Conservation (phyloP, 2,329 filamentous ascomycete species). For the Colletotrichum australisinense region DNA sequence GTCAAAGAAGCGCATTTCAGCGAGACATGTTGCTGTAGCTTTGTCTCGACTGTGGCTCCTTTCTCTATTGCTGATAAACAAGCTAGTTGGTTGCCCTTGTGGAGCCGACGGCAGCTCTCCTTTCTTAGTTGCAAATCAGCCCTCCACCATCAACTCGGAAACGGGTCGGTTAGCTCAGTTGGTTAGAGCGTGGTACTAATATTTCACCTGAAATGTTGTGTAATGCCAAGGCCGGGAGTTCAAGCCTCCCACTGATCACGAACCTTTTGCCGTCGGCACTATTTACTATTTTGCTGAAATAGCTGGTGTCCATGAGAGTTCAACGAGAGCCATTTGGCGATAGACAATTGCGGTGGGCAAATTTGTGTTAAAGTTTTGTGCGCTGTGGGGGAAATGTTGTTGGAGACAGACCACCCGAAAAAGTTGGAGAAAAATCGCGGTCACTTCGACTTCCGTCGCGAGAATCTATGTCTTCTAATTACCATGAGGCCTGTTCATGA, state of each 20-base stretch:
- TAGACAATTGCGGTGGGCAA: not conserved
- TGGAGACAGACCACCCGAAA: not conserved
- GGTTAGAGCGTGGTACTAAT: slow-evolving; percentile 36
- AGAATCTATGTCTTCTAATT: too few species aligned
- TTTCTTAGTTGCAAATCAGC: not conserved
- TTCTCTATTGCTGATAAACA: not conserved
- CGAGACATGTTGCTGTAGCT: not conserved
- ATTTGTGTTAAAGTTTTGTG: not conserved
- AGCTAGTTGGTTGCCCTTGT: not conserved
- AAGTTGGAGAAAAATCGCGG: not conserved
- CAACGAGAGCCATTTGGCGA: not conserved
- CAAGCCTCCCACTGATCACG: slow-evolving; percentile 34
- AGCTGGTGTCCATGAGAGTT: not conserved
- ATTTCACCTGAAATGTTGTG: slow-evolving; percentile 24
- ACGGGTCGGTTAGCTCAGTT: slow-evolving; percentile 35
- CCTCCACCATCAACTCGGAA: accelerated
- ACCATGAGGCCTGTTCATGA: too few species aligned
- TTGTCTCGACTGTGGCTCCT: not conserved
- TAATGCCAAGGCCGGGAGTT: slow-evolving; percentile 35
- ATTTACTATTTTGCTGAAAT: not conserved
- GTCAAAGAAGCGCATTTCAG: not conserved
- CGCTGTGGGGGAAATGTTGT: not conserved
- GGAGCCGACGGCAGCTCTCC: too few species aligned
- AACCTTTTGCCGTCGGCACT: not conserved
- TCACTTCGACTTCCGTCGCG: not conserved